These are phyloP conservation scores for Neurospora terricola DNA, from an alignment of 495 filamentous ascomycete species.

Conservation along the genomic window DNA sequence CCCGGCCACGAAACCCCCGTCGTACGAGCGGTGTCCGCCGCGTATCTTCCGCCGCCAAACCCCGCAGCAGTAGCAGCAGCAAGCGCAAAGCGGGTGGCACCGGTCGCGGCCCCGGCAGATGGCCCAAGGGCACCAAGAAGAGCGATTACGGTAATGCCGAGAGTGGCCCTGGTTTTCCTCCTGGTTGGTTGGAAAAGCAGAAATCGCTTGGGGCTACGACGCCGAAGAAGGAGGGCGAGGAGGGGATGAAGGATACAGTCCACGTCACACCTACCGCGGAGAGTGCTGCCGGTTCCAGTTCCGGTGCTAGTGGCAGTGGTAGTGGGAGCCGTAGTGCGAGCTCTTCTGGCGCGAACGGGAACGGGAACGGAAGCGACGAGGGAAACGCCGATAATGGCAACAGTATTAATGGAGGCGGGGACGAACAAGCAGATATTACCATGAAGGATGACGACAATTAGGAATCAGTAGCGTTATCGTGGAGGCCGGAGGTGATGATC, in stretches of 20 bases:
- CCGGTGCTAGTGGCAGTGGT: background rate
- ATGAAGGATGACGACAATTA: background rate
- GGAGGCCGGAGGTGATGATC: background rate
- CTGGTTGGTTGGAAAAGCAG: slow-evolving; percentile 32
- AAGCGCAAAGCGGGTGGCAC: slow-evolving; percentile 43
- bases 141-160: slow-evolving; percentile 47
- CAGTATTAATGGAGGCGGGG: background rate
- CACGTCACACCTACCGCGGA: background rate
- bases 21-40: slow-evolving; percentile 13
- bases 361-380: background rate
- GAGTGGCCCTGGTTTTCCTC: slow-evolving; percentile 45
- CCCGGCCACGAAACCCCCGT: slow-evolving; percentile 19
- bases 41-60: slow-evolving; percentile 17
- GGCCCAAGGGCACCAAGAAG: slow-evolving; percentile 48
- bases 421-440: background rate
- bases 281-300: background rate
- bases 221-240: slow-evolving; percentile 8
- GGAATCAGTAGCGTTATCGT: background rate
- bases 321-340: background rate
- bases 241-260: background rate
- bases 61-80: slow-evolving; percentile 17
- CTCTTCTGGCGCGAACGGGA: background rate
- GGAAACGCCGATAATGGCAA: background rate
- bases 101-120: slow-evolving; percentile 39
- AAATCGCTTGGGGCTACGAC: slow-evolving; percentile 11